phyloP scores from a whole-genome alignment of 768 basidiomycete genomes.

The Lactifluus pinguis region DNA sequence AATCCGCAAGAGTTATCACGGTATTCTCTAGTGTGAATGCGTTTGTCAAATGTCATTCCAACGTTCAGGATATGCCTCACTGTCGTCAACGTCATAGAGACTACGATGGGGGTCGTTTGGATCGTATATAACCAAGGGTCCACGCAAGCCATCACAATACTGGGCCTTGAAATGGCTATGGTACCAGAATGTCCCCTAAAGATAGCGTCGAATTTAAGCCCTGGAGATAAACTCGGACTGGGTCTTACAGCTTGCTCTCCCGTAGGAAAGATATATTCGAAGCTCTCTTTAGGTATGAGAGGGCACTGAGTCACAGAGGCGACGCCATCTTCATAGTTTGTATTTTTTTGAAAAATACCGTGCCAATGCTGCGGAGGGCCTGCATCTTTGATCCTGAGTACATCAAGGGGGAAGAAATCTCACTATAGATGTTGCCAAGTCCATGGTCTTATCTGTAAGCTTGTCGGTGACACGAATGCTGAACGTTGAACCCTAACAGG shows the following conservation, averaged over 20 bases:
- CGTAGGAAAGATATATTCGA: slow-evolving; percentile 32
- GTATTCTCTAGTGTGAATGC: slow-evolving; percentile 11
- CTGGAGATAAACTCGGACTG: slow-evolving; percentile 24
- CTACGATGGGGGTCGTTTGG: slow-evolving; percentile 20
- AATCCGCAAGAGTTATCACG: slow-evolving; percentile 23
- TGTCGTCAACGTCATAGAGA: slow-evolving; percentile 24
- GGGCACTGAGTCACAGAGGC: slow-evolving; percentile 37
- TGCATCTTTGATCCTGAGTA: neutral
- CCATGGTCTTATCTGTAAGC: slow-evolving; percentile 37
- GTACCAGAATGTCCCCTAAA: slow-evolving; percentile 27
- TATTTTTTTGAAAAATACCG: slow-evolving; percentile 35
- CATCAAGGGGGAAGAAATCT: neutral
- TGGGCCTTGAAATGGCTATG: slow-evolving; percentile 31
- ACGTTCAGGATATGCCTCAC: too few species aligned
- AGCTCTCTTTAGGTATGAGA: slow-evolving; percentile 32
- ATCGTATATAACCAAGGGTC: slow-evolving; percentile 24
- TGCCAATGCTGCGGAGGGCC: slow-evolving; percentile 42
- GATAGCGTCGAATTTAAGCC: neutral
- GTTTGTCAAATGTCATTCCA: too few species aligned
- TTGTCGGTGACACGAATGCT: slow-evolving; percentile 34
- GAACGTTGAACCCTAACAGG: neutral
- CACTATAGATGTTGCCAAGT: slow-evolving; percentile 41
- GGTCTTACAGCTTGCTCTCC: slow-evolving; percentile 28
- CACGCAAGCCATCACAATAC: slow-evolving; percentile 29
- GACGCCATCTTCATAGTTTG: slow-evolving; percentile 38